A percentile compares a stretch with the other conserved stretches of the same genome.
These are phyloP conservation scores for Oryza coarctata DNA, from an alignment of 176 grass and related monocot species.

Conservation along the genomic window DNA sequence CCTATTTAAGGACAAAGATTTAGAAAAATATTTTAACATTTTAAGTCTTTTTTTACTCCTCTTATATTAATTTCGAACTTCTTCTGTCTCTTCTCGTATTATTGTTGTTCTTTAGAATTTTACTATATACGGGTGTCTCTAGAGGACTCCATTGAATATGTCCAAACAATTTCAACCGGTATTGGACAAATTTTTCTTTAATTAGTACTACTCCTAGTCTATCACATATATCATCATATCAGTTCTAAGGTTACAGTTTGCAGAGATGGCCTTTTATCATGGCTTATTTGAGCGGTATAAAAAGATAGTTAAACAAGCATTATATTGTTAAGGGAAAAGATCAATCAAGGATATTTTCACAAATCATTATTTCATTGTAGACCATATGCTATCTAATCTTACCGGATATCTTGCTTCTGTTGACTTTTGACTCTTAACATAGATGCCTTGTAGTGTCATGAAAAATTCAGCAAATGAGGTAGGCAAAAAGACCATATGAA, in stretches of 20 bases:
- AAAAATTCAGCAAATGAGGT: neutral
- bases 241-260: neutral
- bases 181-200: too few relatives aligned
- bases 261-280: neutral
- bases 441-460: neutral
- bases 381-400: neutral
- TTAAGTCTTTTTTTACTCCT: too few relatives aligned
- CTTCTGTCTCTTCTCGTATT: too few relatives aligned
- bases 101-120: too few relatives aligned
- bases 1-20: too few relatives aligned
- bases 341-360: neutral
- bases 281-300: neutral
- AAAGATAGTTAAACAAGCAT: neutral
- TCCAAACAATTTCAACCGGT: too few relatives aligned
- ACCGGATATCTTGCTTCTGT: neutral
- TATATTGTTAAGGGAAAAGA: neutral
- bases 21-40: too few relatives aligned
- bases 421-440: neutral
- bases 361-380: neutral
- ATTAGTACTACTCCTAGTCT: too few relatives aligned
- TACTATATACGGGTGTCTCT: too few relatives aligned
- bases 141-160: too few relatives aligned
- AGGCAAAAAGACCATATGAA: neutral
- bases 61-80: too few relatives aligned
- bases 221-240: too few relatives aligned